These are phyloP conservation scores for Ochromonas danica DNA, from an alignment of 108 stramenopile genomes.

Conservation along the genomic window DNA sequence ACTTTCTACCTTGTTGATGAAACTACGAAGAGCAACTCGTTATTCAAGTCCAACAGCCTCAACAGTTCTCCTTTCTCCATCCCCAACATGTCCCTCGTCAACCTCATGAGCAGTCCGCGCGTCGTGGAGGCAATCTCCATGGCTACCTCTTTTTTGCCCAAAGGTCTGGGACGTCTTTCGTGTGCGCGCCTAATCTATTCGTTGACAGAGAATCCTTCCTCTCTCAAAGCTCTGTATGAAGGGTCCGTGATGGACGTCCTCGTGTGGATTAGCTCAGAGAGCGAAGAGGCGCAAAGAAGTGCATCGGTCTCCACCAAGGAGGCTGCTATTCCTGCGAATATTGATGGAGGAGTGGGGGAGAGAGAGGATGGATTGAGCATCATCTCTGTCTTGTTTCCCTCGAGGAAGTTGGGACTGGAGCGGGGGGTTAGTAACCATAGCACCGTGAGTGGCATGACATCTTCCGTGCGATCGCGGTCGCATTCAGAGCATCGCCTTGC, in stretches of 20 bases:
- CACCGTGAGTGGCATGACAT: neutral
- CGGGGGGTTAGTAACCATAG: neutral
- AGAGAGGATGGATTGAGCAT: too few relatives aligned
- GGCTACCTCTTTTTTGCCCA: neutral
- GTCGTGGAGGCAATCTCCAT: neutral
- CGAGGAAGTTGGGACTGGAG: neutral
- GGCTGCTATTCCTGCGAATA: too few relatives aligned
- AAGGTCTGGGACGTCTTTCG: constrained; percentile 10
- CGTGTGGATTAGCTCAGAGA: neutral
- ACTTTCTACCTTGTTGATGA: neutral
- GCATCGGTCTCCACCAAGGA: too few relatives aligned
- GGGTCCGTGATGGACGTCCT: constrained; percentile 4
- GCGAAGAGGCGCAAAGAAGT: neutral
- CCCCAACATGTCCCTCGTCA: neutral
- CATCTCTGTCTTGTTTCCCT: too few relatives aligned
- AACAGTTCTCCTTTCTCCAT: neutral
- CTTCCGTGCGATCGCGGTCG: too few relatives aligned
- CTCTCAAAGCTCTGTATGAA: constrained; percentile 23
- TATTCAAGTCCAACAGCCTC: neutral
- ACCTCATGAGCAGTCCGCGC: neutral
- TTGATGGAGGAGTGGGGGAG: too few relatives aligned
- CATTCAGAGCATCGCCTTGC: neutral
- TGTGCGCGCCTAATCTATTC: constrained; percentile 1
- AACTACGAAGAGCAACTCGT: neutral
- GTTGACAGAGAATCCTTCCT: neutral